Evolutionary conservation across 352 stramenopile species (phyloP).

Genomic region (Phytophthora europaea): DNA sequence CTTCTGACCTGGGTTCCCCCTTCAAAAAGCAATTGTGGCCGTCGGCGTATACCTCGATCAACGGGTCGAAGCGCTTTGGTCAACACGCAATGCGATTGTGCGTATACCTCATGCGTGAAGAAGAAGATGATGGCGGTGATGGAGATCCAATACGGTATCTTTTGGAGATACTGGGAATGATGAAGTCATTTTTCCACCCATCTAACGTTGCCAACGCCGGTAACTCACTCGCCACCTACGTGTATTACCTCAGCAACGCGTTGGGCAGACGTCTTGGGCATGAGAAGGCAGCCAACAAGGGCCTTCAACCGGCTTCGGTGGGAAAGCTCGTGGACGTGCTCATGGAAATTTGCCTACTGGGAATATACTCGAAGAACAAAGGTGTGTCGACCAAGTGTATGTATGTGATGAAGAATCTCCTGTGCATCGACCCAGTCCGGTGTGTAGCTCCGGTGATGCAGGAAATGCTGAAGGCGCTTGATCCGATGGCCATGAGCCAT

Average conservation of each 20-base stretch:
- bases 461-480: constrained; percentile 78
- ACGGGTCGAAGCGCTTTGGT: constrained; percentile 68
- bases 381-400: constrained; percentile 74
- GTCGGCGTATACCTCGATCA: constrained; percentile 53
- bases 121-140: constrained; percentile 16
- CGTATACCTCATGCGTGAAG: constrained; percentile 57
- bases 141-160: constrained; percentile 54
- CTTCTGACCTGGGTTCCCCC: constrained; percentile 70
- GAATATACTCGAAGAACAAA: constrained; percentile 81
- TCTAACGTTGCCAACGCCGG: constrained; percentile 75
- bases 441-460: constrained; percentile 61
- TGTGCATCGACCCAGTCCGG: constrained; percentile 61
- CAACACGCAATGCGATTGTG: constrained; percentile 66
- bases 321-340: constrained; percentile 57
- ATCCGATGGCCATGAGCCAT: constrained; percentile 76
- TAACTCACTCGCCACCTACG: constrained; percentile 57
- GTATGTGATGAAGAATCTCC: constrained; percentile 73
- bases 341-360: constrained; percentile 65
- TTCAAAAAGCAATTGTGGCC: constrained; percentile 76
- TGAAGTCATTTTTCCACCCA: constrained; percentile 81
- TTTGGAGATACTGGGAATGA: constrained; percentile 62
- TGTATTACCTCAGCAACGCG: constrained; percentile 66
- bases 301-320: constrained; percentile 44
- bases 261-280: constrained; percentile 60
- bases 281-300: constrained; percentile 46